A percentile compares a stretch with the other conserved stretches of the same genome.
Evolutionary conservation across 768 basidiomycete genomes (phyloP).

Genomic region (Mycena galericulata): DNA sequence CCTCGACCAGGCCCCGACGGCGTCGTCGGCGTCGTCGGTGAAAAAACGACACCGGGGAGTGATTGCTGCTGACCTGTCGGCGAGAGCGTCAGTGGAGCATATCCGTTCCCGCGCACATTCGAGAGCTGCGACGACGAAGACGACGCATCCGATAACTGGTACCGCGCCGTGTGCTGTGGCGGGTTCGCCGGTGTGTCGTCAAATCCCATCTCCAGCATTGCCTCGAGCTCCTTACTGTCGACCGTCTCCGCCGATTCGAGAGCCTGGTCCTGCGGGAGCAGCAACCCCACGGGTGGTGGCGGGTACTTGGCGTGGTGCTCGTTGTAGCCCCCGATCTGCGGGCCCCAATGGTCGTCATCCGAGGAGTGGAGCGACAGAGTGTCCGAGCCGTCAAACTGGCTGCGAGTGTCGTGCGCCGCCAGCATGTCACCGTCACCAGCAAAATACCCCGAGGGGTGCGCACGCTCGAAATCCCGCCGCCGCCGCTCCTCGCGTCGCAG

Average conservation of each 20-base stretch:
- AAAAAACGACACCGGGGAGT: conserved; percentile 31
- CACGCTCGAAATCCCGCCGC: conserved; percentile 83
- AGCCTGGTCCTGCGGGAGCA: conserved; percentile 52
- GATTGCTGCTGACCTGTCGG: conserved; percentile 51
- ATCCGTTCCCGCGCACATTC: conserved; percentile 61
- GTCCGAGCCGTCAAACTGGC: conserved; percentile 84
- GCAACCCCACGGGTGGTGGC: conserved; percentile 84
- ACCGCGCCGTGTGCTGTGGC: conserved; percentile 65
- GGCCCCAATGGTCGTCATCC: conserved; percentile 96
- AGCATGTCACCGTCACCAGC: conserved; percentile 74
- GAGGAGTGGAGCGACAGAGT: conserved; percentile 84
- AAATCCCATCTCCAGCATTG: conserved; percentile 93
- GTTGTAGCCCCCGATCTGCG: conserved; percentile 96
- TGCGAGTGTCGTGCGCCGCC: conserved; percentile 66
- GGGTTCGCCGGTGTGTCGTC: conserved; percentile 74
- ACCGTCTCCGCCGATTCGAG: conserved; percentile 62
- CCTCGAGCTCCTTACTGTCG: conserved; percentile 83
- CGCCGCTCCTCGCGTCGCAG: conserved; percentile 88
- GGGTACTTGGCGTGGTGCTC: conserved; percentile 84
- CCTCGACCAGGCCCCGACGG: conserved; percentile 41
- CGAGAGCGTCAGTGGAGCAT: conserved; percentile 66
- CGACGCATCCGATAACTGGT: conserved; percentile 71
- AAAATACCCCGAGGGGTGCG: conserved; percentile 76
- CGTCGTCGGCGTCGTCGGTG: conserved; percentile 48
- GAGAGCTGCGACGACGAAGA: conserved; percentile 52